Evolutionary conservation across 768 basidiomycete species (phyloP).

Genomic region (Ramaria rubella): DNA sequence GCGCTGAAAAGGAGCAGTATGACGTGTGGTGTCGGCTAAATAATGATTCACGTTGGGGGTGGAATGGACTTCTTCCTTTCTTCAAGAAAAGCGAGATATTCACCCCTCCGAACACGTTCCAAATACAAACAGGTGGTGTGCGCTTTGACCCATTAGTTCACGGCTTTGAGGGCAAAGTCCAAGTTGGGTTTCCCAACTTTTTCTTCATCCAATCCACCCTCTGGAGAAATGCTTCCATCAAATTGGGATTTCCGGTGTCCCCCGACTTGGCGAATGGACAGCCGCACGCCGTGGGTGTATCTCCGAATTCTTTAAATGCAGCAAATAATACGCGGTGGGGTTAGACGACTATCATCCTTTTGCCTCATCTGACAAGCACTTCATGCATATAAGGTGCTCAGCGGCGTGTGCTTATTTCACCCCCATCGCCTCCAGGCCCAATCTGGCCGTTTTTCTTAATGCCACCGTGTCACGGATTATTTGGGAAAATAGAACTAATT

Average conservation of each 20-base stretch:
- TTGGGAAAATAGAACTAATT: neutral
- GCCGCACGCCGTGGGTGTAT: slow-evolving; percentile 11
- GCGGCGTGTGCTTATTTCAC: slow-evolving; percentile 5
- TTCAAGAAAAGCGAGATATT: slow-evolving; percentile 30
- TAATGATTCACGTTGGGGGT: slow-evolving; percentile 15
- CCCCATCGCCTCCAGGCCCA: slow-evolving; percentile 1
- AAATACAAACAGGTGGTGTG: neutral
- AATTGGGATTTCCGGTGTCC: slow-evolving; percentile 1
- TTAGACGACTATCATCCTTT: no score
- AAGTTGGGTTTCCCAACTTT: slow-evolving; percentile 7
- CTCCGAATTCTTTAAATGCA: slow-evolving; percentile 8
- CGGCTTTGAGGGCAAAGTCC: slow-evolving; percentile 1
- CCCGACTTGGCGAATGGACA: slow-evolving; percentile 9
- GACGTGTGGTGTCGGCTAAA: slow-evolving; percentile 18
- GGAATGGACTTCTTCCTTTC: slow-evolving; percentile 18
- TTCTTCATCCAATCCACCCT: slow-evolving; percentile 6
- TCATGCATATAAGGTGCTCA: neutral
- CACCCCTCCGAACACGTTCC: slow-evolving; percentile 23
- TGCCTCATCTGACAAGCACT: no score
- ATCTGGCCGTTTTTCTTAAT: slow-evolving; percentile 6
- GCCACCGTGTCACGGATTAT: slow-evolving; percentile 8
- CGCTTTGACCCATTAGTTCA: neutral
- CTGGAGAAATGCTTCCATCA: neutral
- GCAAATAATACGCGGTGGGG: slow-evolving; percentile 10
- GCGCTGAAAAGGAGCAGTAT: slow-evolving; percentile 16